Evolutionary conservation across 805 yeast species (phyloP).

Genomic region (Teunomyces panamensis): DNA sequence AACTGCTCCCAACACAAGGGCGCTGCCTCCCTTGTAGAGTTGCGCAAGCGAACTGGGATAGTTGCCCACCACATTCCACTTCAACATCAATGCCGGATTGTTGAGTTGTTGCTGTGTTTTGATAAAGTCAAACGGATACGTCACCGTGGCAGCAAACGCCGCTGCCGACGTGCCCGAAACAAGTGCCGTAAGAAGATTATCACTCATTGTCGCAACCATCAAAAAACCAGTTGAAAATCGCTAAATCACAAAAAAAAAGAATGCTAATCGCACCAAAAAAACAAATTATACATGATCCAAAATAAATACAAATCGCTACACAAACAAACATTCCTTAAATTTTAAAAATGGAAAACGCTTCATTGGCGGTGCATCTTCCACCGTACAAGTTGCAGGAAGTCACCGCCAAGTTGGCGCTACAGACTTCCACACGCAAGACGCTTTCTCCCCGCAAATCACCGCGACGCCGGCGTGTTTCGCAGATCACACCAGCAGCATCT

Average conservation of each 20-base stretch:
- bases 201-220: slow-evolving; percentile 7
- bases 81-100: slow-evolving; percentile 36
- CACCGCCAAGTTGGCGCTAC: slow-evolving; percentile 9
- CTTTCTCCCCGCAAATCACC: background rate
- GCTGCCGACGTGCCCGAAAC: slow-evolving; percentile 64
- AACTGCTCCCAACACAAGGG: slow-evolving; percentile 71
- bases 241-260: background rate
- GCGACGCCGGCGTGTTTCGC: slow-evolving; percentile 1
- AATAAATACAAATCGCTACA: slow-evolving; percentile 6
- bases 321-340: no score
- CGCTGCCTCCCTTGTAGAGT: slow-evolving; percentile 61
- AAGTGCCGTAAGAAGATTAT: slow-evolving; percentile 53
- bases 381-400: slow-evolving; percentile 20
- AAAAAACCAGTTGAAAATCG: no score
- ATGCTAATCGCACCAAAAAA: background rate
- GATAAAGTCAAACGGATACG: slow-evolving; percentile 70
- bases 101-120: slow-evolving; percentile 65
- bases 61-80: slow-evolving; percentile 34
- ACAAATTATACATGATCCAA: background rate
- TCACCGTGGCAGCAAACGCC: slow-evolving; percentile 55
- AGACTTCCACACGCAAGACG: background rate
- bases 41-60: slow-evolving; percentile 32
- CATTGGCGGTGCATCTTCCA: slow-evolving; percentile 17
- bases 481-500: background rate
- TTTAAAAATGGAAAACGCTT: background rate